These are phyloP conservation scores for Pythium grandisporangium DNA, from an alignment of 352 stramenopile species.

Conservation along the genomic window DNA sequence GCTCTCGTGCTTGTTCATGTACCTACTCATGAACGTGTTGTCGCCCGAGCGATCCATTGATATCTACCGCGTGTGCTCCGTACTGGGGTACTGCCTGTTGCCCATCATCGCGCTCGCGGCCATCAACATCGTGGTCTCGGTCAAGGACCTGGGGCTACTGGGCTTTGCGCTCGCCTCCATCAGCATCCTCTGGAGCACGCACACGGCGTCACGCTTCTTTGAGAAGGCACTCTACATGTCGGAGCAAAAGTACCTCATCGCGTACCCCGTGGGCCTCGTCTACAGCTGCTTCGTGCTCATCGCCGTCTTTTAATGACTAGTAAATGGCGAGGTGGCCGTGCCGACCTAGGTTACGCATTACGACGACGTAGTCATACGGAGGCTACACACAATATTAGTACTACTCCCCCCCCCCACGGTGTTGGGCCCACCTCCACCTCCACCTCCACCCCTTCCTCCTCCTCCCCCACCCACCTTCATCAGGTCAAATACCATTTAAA, in stretches of 20 bases:
- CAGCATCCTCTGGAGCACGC: constrained; percentile 92
- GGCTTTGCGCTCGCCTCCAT: constrained; percentile 85
- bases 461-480: background rate
- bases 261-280: constrained; percentile 94
- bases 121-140: constrained; percentile 88
- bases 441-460: background rate
- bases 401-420: too few relatives aligned
- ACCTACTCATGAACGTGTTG: constrained; percentile 95
- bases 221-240: constrained; percentile 93
- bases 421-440: background rate
- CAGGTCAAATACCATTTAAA: too few relatives aligned
- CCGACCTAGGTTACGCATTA: too few relatives aligned
- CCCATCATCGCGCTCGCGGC: constrained; percentile 94
- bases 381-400: too few relatives aligned
- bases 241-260: constrained; percentile 96
- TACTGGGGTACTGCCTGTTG: constrained; percentile 97
- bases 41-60: constrained; percentile 80
- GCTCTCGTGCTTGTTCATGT: constrained; percentile 95
- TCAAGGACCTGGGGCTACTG: constrained; percentile 64
- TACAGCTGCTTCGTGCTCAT: constrained; percentile 99
- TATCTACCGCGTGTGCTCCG: constrained; percentile 90
- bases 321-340: too few relatives aligned
- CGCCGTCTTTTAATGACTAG: constrained; percentile 90
- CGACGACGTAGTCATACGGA: too few relatives aligned
- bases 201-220: constrained; percentile 92